A percentile compares a stretch with the other conserved stretches of the same genome.
These are phyloP conservation scores for Fonsecaea pedrosoi DNA, from an alignment of 2,329 filamentous ascomycete species.

Conservation along the genomic window DNA sequence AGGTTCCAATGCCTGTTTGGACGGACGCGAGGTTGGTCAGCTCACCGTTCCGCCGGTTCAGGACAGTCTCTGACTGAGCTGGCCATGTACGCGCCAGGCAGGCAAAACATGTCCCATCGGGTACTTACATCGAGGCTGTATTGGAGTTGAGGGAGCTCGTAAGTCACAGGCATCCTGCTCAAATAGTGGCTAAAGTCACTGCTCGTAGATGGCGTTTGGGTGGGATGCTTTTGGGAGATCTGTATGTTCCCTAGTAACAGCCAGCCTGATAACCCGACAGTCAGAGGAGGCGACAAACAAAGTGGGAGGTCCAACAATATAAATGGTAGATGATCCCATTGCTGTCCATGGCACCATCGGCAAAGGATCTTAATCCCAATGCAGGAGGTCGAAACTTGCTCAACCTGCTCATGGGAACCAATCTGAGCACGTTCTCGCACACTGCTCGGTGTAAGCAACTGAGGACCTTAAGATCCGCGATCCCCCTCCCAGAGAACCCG, in stretches of 20 bases:
- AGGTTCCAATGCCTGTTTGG: conserved; percentile 35
- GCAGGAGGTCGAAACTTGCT: not conserved
- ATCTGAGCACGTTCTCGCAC: conserved; percentile 3
- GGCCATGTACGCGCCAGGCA: not conserved
- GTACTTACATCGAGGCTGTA: conserved; percentile 5
- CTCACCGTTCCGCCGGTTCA: not conserved
- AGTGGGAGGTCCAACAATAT: not conserved
- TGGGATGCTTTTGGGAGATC: not conserved
- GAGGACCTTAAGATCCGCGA: not conserved
- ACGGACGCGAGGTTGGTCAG: not conserved
- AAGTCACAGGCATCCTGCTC: conserved; percentile 3
- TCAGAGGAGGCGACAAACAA: not conserved
- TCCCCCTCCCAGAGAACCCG: not conserved
- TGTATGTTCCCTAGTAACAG: not conserved
- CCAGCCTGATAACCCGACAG: not conserved
- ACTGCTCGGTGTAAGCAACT: not conserved
- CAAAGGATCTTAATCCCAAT: not conserved
- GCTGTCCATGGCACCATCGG: not conserved
- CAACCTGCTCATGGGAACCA: not conserved
- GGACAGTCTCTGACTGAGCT: not conserved
- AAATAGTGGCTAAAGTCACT: not conserved
- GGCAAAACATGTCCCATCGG: not conserved
- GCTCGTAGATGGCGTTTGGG: not conserved
- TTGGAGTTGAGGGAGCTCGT: not conserved
- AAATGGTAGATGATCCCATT: not conserved